Evolutionary conservation across 495 filamentous ascomycete genomes (phyloP).

Genomic region (Glutinoglossum americanum): DNA sequence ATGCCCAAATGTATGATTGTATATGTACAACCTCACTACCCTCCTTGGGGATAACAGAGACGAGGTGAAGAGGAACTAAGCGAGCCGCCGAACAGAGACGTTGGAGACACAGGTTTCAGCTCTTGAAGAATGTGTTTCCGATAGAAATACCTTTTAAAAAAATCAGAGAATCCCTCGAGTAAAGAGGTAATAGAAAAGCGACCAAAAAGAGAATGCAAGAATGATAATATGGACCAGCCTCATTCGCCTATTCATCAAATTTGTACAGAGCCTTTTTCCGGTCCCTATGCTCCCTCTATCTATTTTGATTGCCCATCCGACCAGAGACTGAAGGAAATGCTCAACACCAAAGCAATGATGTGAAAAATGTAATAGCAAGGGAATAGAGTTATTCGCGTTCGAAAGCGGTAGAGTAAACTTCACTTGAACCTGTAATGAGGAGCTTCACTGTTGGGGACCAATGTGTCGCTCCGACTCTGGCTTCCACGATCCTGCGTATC

Average conservation of each 20-base stretch:
- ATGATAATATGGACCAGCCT: not conserved
- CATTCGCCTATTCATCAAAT: not conserved
- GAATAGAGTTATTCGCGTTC: not conserved
- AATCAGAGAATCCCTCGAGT: not conserved
- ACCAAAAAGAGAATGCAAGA: not conserved
- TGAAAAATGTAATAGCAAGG: not conserved
- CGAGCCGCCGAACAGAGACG: not conserved
- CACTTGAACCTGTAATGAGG: not conserved
- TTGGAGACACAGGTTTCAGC: slow-evolving; percentile 1
- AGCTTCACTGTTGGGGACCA: not conserved
- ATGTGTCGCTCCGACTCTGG: slow-evolving; percentile 3
- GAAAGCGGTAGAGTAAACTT: not conserved
- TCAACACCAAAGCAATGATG: not conserved
- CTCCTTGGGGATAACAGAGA: not conserved
- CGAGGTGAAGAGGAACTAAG: not conserved
- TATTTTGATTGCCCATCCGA: not conserved
- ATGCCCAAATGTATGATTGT: not conserved
- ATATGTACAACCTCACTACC: not conserved
- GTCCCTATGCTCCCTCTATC: not conserved
- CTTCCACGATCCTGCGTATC: slow-evolving; percentile 1
- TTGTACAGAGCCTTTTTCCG: not conserved
- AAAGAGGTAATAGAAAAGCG: not conserved
- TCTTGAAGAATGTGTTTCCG: slow-evolving; percentile 3
- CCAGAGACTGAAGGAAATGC: not conserved
- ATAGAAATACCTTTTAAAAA: not conserved